Evolutionary conservation across 805 yeast genomes (phyloP).

Genomic region (Saccharomycopsis vini): DNA sequence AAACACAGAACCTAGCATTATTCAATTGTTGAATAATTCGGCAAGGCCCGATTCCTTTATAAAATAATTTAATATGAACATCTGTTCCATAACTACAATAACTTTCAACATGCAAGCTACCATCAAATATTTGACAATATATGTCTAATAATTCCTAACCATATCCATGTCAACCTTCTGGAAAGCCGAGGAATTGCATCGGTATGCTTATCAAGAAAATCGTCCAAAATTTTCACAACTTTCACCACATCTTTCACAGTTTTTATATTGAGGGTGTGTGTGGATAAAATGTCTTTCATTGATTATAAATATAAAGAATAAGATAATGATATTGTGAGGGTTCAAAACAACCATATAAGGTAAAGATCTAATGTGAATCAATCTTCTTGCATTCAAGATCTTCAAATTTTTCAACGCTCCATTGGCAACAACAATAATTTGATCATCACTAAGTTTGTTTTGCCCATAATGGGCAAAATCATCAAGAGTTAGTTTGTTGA

Average conservation of each 20-base stretch:
- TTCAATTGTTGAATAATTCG: too few relatives aligned
- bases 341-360: constrained; percentile 83
- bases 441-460: constrained; percentile 23
- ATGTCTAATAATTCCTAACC: constrained; percentile 82
- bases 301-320: constrained; percentile 68
- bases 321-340: constrained; percentile 73
- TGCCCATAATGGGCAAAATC: constrained; percentile 38
- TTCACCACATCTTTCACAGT: constrained; percentile 44
- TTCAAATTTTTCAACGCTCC: constrained; percentile 50
- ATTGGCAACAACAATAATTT: constrained; percentile 34
- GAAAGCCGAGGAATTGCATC: constrained; percentile 80
- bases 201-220: constrained; percentile 66
- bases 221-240: constrained; percentile 44
- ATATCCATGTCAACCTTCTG: constrained; percentile 81
- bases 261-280: constrained; percentile 37
- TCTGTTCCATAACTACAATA: constrained; percentile 75
- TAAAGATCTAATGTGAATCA: constrained; percentile 58
- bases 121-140: constrained; percentile 66
- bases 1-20: too few relatives aligned
- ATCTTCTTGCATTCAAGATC: constrained; percentile 59
- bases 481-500: constrained; percentile 46
- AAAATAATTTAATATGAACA: constrained; percentile 54
- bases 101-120: constrained; percentile 58
- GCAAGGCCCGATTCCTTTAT: too few relatives aligned
- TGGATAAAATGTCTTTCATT: constrained; percentile 40